These are phyloP conservation scores for Onygenales sp. DNA, from an alignment of 2,329 filamentous ascomycete genomes.

Conservation along the genomic window DNA sequence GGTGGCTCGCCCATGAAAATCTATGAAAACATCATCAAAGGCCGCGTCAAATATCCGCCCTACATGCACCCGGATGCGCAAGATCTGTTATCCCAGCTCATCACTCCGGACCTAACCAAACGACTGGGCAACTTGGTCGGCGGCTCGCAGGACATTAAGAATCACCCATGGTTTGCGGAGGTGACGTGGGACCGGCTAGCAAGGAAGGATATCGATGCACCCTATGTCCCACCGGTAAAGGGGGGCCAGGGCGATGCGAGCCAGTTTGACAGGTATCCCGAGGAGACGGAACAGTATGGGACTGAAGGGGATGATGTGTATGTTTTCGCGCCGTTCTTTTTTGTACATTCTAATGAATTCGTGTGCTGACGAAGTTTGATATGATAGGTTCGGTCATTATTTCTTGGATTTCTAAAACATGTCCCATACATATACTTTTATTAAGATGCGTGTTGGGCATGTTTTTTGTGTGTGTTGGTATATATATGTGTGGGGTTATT, in stretches of 20 bases:
- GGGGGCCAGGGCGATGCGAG: constrained; percentile 90
- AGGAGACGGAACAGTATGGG: constrained; percentile 91
- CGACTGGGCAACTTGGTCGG: constrained; percentile 87
- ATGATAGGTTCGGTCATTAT: constrained; percentile 57
- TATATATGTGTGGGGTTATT: background rate
- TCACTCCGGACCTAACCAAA: constrained; percentile 91
- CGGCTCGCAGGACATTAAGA: constrained; percentile 86
- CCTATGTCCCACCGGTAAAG: constrained; percentile 91
- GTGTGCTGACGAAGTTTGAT: background rate
- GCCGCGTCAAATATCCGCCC: constrained; percentile 89
- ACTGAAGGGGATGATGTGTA: constrained; percentile 72
- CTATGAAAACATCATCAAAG: constrained; percentile 97
- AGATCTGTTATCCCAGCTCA: constrained; percentile 82
- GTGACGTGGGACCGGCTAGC: constrained; percentile 94
- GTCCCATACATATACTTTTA: background rate
- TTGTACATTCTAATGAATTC: background rate
- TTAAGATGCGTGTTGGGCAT: background rate
- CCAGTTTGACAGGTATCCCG: constrained; percentile 95
- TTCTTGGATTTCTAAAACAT: constrained; percentile 60
- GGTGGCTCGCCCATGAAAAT: constrained; percentile 87
- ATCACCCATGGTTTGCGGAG: constrained; percentile 91
- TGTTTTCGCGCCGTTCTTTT: constrained; percentile 34
- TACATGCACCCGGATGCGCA: constrained; percentile 94
- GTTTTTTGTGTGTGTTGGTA: background rate
- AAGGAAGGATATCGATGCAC: constrained; percentile 95